These are phyloP conservation scores for Dendrobium catenatum DNA, from an alignment of 106 monocot genomes.

Conservation along the genomic window DNA sequence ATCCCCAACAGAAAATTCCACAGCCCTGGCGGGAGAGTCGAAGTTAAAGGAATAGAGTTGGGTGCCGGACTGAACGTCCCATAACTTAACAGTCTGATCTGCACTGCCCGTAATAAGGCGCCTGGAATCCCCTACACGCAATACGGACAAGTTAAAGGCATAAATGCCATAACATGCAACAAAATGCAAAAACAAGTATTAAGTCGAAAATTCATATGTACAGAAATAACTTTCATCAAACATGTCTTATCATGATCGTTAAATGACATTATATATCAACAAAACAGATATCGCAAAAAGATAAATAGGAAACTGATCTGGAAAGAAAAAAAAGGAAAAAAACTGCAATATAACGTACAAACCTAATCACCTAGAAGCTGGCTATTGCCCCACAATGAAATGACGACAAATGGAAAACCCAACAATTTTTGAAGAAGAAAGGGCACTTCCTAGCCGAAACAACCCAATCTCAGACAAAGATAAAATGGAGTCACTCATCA, in stretches of 20 bases:
- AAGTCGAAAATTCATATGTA: neutral
- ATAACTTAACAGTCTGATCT: constrained; percentile 76
- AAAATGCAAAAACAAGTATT: neutral
- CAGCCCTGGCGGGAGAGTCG: constrained; percentile 74
- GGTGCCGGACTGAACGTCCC: constrained; percentile 78
- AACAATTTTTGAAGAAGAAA: neutral
- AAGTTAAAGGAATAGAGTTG: constrained; percentile 75
- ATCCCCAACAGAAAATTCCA: constrained; percentile 86
- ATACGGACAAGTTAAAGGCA: neutral
- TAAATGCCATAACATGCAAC: neutral
- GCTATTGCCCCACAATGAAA: neutral
- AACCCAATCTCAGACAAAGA: too few species aligned
- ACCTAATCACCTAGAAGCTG: neutral
- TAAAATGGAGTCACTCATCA: too few species aligned
- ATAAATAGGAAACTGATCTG: neutral
- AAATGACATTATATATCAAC: neutral
- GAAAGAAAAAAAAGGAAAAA: neutral
- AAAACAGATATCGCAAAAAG: neutral
- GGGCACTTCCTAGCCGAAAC: too few species aligned
- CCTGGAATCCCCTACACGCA: constrained; percentile 62
- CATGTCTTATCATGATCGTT: neutral
- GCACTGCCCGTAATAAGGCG: constrained; percentile 77
- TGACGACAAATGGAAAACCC: neutral
- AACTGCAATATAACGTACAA: neutral
- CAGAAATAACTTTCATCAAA: neutral